These are phyloP conservation scores for Malus domestica DNA, from an alignment of 306 rosid species.

Conservation along the genomic window DNA sequence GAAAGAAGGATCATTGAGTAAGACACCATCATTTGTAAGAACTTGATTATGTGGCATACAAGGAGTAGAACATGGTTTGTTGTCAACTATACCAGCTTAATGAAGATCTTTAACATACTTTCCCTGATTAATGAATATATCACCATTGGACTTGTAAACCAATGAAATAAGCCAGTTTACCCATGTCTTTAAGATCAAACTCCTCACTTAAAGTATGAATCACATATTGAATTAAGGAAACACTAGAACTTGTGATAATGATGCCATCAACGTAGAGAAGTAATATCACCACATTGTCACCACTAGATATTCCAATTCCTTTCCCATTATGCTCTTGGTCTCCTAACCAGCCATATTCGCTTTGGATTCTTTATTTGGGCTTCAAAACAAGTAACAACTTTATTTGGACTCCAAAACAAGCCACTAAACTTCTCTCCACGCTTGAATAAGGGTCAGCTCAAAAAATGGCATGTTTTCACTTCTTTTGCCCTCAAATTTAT, in stretches of 20 bases:
- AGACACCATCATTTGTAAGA: background rate
- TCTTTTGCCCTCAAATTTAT: no score
- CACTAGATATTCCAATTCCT: no score
- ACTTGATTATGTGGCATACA: background rate
- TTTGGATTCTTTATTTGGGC: no score
- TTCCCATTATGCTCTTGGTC: no score
- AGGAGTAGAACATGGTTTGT: background rate
- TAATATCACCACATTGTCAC: background rate
- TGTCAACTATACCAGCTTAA: background rate
- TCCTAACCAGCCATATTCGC: no score
- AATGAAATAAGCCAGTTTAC: background rate
- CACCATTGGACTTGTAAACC: background rate
- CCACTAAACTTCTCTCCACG: no score
- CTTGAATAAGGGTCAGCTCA: no score
- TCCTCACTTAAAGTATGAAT: background rate
- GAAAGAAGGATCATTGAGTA: background rate
- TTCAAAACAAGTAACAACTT: no score
- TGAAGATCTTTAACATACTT: background rate
- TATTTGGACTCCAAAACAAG: no score
- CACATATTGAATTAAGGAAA: no score
- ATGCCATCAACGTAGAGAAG: background rate
- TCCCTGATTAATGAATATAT: background rate
- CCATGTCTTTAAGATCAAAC: background rate
- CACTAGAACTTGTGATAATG: background rate
- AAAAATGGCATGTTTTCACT: no score